phyloP scores from a whole-genome alignment of 768 basidiomycete species.

The Pisolithus sp. region DNA sequence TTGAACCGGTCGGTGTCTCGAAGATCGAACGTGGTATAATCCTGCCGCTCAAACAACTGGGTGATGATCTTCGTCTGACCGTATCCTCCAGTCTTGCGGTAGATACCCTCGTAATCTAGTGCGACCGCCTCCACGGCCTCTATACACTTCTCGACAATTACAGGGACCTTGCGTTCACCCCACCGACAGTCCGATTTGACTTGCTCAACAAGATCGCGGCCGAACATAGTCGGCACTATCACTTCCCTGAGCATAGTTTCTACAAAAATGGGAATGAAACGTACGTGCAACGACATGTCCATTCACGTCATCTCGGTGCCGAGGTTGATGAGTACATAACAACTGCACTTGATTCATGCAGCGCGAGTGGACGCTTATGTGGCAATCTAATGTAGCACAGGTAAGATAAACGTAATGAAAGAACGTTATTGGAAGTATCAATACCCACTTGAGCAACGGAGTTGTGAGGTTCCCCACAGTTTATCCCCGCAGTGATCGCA shows the following conservation, averaged over 20 bases:
- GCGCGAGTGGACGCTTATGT: constrained; percentile 80
- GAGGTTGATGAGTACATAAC: constrained; percentile 54
- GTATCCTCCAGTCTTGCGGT: constrained; percentile 94
- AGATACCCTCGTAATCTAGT: constrained; percentile 95
- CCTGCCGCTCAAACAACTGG: constrained; percentile 88
- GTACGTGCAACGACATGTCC: constrained; percentile 12
- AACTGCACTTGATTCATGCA: constrained; percentile 66
- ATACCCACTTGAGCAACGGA: constrained; percentile 77
- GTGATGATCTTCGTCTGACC: constrained; percentile 90
- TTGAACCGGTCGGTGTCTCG: constrained; percentile 86
- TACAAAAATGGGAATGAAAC: constrained; percentile 8
- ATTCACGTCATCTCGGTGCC: constrained; percentile 26
- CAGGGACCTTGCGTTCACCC: constrained; percentile 62
- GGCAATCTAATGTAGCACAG: constrained; percentile 52
- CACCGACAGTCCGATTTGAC: constrained; percentile 59
- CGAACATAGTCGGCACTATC: constrained; percentile 86
- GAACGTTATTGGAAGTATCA: not conserved
- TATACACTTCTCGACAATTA: constrained; percentile 95
- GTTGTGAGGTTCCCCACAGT: constrained; percentile 97
- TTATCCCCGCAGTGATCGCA: constrained; percentile 98
- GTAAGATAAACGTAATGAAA: not conserved
- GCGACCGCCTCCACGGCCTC: constrained; percentile 85
- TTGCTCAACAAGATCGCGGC: constrained; percentile 82
- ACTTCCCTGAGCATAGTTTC: constrained; percentile 10
- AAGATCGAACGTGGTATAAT: constrained; percentile 86